phyloP scores from a whole-genome alignment of 1,284 basidiomycete species.

The Leucoagaricus sp. region DNA sequence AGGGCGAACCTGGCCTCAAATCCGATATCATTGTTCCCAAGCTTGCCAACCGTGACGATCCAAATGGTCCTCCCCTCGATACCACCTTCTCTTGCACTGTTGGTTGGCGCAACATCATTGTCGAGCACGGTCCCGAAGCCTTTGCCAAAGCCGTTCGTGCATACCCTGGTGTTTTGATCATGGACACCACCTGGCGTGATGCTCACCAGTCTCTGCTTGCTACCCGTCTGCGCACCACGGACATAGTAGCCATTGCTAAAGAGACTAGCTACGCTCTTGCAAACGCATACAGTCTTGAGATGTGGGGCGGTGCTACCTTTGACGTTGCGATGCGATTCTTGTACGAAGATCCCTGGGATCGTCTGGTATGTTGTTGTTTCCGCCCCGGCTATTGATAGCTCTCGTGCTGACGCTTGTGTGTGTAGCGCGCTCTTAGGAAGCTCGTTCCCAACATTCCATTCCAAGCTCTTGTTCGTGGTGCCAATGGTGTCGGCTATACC shows the following conservation, averaged over 20 bases:
- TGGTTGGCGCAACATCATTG: conserved; percentile 99
- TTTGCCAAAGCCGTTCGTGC: conserved; percentile 98
- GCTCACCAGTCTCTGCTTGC: conserved; percentile 98
- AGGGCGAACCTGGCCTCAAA: conserved; percentile 95
- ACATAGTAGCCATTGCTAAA: conserved; percentile 99
- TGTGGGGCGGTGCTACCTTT: conserved; percentile 99
- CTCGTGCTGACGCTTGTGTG: conserved; percentile 6
- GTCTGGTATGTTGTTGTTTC: conserved; percentile 63
- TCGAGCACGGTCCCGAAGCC: conserved; percentile 96
- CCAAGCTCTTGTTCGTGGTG: conserved; percentile 97
- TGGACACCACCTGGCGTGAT: conserved; percentile 99
- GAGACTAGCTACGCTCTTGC: conserved; percentile 95
- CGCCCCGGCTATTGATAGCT: background rate
- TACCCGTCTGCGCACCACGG: conserved; percentile 93
- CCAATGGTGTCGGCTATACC: conserved; percentile 99
- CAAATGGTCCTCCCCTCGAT: conserved; percentile 77
- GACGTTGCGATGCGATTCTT: conserved; percentile 99
- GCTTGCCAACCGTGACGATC: conserved; percentile 79
- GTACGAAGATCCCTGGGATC: conserved; percentile 99
- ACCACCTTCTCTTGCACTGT: conserved; percentile 80
- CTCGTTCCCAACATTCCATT: conserved; percentile 99
- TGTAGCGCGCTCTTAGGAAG: conserved; percentile 86
- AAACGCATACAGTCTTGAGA: conserved; percentile 97
- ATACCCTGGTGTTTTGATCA: conserved; percentile 94
- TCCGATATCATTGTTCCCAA: conserved; percentile 87